Conservation (phyloP, 768 basidiomycete genomes). For the Zangia roseola region DNA sequence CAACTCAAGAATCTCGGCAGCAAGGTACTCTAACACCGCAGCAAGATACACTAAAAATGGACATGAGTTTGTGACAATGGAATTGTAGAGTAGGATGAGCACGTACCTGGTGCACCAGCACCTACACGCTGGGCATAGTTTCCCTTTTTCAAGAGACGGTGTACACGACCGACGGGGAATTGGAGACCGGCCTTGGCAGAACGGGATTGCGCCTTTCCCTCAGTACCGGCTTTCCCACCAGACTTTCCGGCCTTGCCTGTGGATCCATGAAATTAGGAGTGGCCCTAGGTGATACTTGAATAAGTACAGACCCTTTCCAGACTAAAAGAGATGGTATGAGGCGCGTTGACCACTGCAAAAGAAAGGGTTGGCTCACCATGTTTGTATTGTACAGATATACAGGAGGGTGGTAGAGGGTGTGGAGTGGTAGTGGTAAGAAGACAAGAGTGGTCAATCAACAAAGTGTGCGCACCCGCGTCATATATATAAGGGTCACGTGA, state of each 20-base stretch:
- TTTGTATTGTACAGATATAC: conserved; percentile 22
- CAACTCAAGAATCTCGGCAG: conserved; percentile 90
- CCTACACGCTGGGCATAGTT: conserved; percentile 89
- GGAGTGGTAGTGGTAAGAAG: conserved; percentile 26
- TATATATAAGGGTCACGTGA: conserved; percentile 37
- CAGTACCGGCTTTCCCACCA: conserved; percentile 49
- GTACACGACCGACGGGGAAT: conserved; percentile 92
- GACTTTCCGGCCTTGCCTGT: conserved; percentile 50
- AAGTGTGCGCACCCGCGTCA: conserved; percentile 30
- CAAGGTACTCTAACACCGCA: conserved; percentile 88
- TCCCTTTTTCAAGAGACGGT: conserved; percentile 83
- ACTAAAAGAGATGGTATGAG: conserved; percentile 18
- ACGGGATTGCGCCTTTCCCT: conserved; percentile 62
- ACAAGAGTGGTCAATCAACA: conserved; percentile 34
- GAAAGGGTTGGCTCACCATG: conserved; percentile 23
- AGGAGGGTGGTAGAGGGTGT: conserved; percentile 4
- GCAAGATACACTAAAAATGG: conserved; percentile 72
- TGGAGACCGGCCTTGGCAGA: conserved; percentile 75
- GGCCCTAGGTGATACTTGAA: not conserved
- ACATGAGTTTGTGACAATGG: not conserved
- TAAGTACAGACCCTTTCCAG: conserved; percentile 30
- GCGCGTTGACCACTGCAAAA: not conserved
- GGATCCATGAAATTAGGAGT: conserved; percentile 9
- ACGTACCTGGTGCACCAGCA: conserved; percentile 80
- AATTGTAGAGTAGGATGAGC: conserved; percentile 7